Percentiles rank a stretch among this genome's conserved stretches.
phyloP scores from a whole-genome alignment of 2,329 filamentous ascomycete species.

The Blumeriella jaapii region DNA sequence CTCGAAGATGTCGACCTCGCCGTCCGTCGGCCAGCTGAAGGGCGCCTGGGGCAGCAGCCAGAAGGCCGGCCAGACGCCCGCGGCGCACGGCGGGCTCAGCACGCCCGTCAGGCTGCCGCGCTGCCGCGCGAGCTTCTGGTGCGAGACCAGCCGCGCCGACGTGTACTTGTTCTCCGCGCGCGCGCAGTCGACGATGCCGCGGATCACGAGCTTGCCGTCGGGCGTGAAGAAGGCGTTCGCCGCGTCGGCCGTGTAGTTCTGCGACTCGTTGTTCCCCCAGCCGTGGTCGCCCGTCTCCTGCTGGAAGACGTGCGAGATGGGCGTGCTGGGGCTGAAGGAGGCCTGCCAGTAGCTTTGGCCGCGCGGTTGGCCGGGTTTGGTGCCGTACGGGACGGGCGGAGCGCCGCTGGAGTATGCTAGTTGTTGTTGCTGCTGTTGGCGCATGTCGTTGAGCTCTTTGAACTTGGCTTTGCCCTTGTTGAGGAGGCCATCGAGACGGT shows the following conservation, averaged over 20 bases:
- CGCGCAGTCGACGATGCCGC: constrained; percentile 33
- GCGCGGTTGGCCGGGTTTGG: constrained; percentile 5
- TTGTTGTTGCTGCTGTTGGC: constrained; percentile 6
- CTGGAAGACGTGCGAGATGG: constrained; percentile 42
- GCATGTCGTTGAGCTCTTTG: constrained; percentile 14
- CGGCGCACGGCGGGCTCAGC: constrained; percentile 40
- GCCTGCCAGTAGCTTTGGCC: constrained; percentile 39
- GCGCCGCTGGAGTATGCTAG: constrained; percentile 1
- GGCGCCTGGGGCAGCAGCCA: constrained; percentile 48
- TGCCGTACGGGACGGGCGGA: constrained; percentile 9
- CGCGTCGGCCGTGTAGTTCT: constrained; percentile 41
- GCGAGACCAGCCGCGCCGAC: constrained; percentile 42
- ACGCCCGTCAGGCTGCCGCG: constrained; percentile 41
- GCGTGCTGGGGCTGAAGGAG: constrained; percentile 34
- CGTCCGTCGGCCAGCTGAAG: constrained; percentile 46
- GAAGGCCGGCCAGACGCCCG: constrained; percentile 50
- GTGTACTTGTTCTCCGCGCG: constrained; percentile 37
- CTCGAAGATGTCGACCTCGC: constrained; percentile 49
- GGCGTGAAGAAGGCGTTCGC: constrained; percentile 43
- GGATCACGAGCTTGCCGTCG: constrained; percentile 39
- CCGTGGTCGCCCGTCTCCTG: constrained; percentile 43
- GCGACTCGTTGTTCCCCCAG: constrained; percentile 50
- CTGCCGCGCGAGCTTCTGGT: constrained; percentile 38
- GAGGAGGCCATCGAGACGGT: constrained; percentile 13
- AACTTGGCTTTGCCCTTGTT: constrained; percentile 19